Base-by-base conservation (phyloP, 2,329 filamentous ascomycete genomes). In the Teratosphaeria nubilosa region DNA sequence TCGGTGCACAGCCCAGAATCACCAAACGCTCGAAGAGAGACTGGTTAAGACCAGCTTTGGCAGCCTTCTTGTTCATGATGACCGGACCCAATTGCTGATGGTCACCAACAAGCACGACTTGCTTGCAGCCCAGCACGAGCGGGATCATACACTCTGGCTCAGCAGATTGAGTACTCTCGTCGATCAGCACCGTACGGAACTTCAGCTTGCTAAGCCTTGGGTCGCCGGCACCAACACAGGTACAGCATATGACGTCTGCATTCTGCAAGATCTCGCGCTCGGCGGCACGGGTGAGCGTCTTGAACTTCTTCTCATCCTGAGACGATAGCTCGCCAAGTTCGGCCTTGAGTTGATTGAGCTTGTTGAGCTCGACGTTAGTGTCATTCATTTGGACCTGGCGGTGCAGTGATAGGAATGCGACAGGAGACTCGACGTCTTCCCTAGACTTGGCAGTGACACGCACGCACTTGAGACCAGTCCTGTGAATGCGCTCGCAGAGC, bases 51-150 rank as follows among this genome's bases (percentile, higher is more conserved):
- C 94, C 94, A 57, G 94, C 94, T 76, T 97, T 97, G 61, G 94
- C 94, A 14, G 94, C 94, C 76, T 97, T 97, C 82, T 99, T 99
- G 81, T 99, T 99, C 92, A 99, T 99, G 71, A 99, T 97, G 68
- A 99, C 94, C 1, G 94, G 94, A 0, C 94, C 94, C 64, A 99
- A 84, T 73, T 99, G 94, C 74, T 97, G 95, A 75, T 99, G 94
- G 70, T 99, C 94, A 70, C 94, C 94, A 50, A 99, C 94, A 37
- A 99, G 82, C n/a, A 99, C 94, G 54, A 96, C 91, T 74, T 99
- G 94, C 77, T 99, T 99, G 80, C 94, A 99, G 55, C 94, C 94
- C 24, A 99, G 81, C 32, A 99, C 92, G 48, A 99, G 79, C 20
- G 94, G 94, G 67, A 99, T 99, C 90, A 99, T 95, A 74, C 94